Evolutionary conservation across 345 rosid species (phyloP), one percentile per base, ranked within the genome.

Genomic region (Brassica carinata): DNA sequence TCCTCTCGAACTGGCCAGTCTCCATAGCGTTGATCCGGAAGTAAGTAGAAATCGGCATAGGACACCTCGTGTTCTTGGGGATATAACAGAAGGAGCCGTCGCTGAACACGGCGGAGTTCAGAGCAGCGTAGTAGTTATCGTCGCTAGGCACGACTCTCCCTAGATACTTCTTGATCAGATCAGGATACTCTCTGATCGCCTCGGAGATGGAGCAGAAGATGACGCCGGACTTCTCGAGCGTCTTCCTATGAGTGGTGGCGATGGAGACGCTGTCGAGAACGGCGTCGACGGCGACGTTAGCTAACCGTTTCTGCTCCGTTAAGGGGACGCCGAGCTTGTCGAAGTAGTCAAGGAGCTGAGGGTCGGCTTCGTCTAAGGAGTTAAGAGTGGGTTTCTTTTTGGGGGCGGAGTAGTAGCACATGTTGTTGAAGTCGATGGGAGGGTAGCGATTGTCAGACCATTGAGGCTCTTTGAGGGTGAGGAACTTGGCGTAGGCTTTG

Each of bases 1-100:
- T 93, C 90, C 99, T 91, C 89, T 95, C 99, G 4, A 93, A 96
- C 82, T 96, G 99, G 40, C 99, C 99, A 2, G 98, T 96, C 78
- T 91, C 99, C 92, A 88, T 69, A 0, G 94, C 96, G 17, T 93
- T 96, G 33, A 96, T 96, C 77, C 98, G 81, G 40, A 96, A 96
- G 59, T 93, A 96, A 1, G 99, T 96, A 1, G 98, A 93, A 13
- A 96, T 93, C 48, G 87, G 98, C 99, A 93, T 95, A 0, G 98
- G 99, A 4, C 99, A 95, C 75, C 75, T 90, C 0, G 97, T 93
- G 80, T 91, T 89, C 80, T 93, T 91, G 0, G 99, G 99, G 38
- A 93, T 86, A 64, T 93, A 95, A 80, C 90, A 85, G 9, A 55
- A 55, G 0, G 62, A 55, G 0, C 62, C 62, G 10, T 55, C 62